A percentile compares a stretch with the other conserved stretches of the same genome.
Conservation (phyloP, 176 grass and related monocot species). For the Ensete ventricosum region DNA sequence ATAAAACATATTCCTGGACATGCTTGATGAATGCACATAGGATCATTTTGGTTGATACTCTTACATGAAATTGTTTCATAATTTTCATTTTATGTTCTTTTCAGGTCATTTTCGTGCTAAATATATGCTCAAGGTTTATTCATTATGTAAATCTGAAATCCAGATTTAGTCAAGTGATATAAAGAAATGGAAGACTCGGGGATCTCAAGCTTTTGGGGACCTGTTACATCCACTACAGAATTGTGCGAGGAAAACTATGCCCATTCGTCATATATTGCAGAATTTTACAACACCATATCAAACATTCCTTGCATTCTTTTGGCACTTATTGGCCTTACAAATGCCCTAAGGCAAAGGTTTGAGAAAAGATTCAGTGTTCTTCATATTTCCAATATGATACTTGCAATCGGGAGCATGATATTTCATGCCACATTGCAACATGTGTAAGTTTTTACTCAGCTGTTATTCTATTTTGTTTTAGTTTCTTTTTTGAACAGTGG, state of each 20-base stretch:
- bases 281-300: conserved; percentile 12
- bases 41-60: too few relatives aligned
- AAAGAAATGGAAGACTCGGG: conserved; percentile 2
- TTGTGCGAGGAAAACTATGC: conserved; percentile 7
- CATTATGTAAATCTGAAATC: background rate
- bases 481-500: background rate
- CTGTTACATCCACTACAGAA: background rate
- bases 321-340: conserved; percentile 5
- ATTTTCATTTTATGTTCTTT: too few relatives aligned
- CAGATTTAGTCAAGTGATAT: background rate
- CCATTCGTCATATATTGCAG: conserved; percentile 8
- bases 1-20: too few relatives aligned
- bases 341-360: conserved; percentile 9
- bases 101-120: background rate
- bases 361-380: conserved; percentile 13
- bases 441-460: background rate
- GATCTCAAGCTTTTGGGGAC: conserved; percentile 8
- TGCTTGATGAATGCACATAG: too few relatives aligned
- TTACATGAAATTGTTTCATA: too few relatives aligned
- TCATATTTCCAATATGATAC: conserved; percentile 8
- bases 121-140: background rate
- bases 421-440: conserved; percentile 10
- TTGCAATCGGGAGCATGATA: conserved; percentile 9
- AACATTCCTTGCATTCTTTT: conserved; percentile 7
- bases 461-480: background rate